Evolutionary conservation across 2,329 filamentous ascomycete species (phyloP), one percentile per base, ranked within the genome.

Genomic region (Phaeosphaeriaceae sp.): DNA sequence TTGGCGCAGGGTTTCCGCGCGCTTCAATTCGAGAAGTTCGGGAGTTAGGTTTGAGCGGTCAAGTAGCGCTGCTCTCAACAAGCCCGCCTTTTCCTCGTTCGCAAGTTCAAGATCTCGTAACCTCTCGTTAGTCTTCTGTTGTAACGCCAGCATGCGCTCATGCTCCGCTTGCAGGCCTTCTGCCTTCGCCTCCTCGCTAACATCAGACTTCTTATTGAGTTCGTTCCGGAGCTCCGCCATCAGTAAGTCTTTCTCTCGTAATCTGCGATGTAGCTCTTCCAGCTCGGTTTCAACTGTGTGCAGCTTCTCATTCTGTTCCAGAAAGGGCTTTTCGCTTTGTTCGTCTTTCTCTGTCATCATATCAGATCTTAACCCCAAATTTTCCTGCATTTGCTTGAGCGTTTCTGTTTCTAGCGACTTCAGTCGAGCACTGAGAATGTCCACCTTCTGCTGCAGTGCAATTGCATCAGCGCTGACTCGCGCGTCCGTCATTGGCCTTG

Each of bases 301-400:
- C 9, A 74, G 65, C 46, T 69, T 74, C 37, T 72, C 61, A n/a
- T 68, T 73, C 38, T 74, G 71, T 41, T 74, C 67, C 6, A 74
- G 58, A 44, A 74, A 74, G 0, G 71, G 71, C 41, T 69, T 69
- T 46, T 73, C 63, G 33, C 58, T 70, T 16, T 67, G 62, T 34
- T 73, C 68, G 38, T 74, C 66, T 45, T 68, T 67, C 39, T 61
- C 63, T 8, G 64, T 56, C 63, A 72, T 70, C 43, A 75, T 62
- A 20, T 75, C 70, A 4, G 72, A 70, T 34, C 68, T 63, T 16
- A 74, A 47, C 1, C 71, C 72, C 8, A 74, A 46, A 42, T 74
- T 74, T 45, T 77, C 74, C 40, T 74, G 71, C 61, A 74, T 71
- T 21, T 74, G 69, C 54, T 76, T 73, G 23, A 77, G 66, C 18